Conservation (phyloP, 2,329 filamentous ascomycete species). For the Pseudocercospora crystallina region DNA sequence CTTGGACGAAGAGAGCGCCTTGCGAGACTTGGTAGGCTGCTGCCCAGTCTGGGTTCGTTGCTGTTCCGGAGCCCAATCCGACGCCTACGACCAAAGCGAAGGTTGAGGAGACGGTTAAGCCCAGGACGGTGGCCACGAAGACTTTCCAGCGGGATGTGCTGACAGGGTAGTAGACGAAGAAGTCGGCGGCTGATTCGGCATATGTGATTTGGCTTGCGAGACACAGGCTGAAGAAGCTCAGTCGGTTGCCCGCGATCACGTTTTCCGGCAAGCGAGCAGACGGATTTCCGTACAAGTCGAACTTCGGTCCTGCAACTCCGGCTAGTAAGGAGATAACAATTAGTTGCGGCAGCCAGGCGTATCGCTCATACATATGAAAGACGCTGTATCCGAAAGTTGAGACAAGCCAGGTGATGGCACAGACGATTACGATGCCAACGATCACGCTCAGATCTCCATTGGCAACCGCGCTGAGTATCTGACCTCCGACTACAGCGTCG, state of each 20-base stretch:
- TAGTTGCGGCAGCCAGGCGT: constrained; percentile 64
- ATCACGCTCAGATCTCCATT: constrained; percentile 63
- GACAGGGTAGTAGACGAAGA: constrained; percentile 65
- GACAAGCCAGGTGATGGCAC: constrained; percentile 62
- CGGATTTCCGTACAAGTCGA: constrained; percentile 52
- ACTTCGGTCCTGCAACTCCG: constrained; percentile 60
- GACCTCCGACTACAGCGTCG: constrained; percentile 65
- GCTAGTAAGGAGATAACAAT: constrained; percentile 62
- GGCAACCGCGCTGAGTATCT: constrained; percentile 65
- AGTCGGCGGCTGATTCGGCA: constrained; percentile 63
- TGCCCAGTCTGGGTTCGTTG: constrained; percentile 54
- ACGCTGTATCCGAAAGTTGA: constrained; percentile 67
- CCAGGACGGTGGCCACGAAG: constrained; percentile 57
- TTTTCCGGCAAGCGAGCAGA: constrained; percentile 51
- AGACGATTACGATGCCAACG: constrained; percentile 66
- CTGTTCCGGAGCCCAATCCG: constrained; percentile 60
- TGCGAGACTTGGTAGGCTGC: constrained; percentile 58
- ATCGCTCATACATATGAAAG: constrained; percentile 69
- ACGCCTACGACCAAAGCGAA: constrained; percentile 63
- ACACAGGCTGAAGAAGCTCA: constrained; percentile 71
- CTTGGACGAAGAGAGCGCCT: constrained; percentile 65
- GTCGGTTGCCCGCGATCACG: constrained; percentile 56
- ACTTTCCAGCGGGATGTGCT: constrained; percentile 53
- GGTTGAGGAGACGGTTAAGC: constrained; percentile 58
- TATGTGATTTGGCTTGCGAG: constrained; percentile 66